Evolutionary conservation across 768 basidiomycete genomes (phyloP).

Genomic region (Kwoniella heveanensis): DNA sequence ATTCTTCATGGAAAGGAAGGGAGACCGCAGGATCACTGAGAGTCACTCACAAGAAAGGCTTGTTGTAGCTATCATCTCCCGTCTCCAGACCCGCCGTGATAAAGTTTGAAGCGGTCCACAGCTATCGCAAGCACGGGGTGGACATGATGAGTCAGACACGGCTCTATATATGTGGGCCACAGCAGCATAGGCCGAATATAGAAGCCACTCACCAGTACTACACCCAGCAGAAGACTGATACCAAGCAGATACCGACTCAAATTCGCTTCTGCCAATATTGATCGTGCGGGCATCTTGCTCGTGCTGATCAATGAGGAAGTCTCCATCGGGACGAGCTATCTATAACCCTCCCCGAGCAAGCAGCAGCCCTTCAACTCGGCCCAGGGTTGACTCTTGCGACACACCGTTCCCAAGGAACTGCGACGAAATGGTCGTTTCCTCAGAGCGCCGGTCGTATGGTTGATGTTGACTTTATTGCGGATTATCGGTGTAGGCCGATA

Average conservation of each 20-base stretch:
- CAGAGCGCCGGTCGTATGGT: neutral
- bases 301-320: slow-evolving; percentile 18
- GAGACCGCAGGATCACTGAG: too few relatives aligned
- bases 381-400: too few relatives aligned
- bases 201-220: slow-evolving; percentile 41
- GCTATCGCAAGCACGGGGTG: slow-evolving; percentile 33
- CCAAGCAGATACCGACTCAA: slow-evolving; percentile 47
- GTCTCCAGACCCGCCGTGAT: slow-evolving; percentile 64
- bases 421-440: neutral
- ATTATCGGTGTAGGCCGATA: neutral
- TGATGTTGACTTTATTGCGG: neutral
- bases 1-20: too few relatives aligned
- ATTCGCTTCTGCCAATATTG: slow-evolving; percentile 9
- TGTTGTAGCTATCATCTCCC: slow-evolving; percentile 69
- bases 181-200: too few relatives aligned
- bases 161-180: too few relatives aligned
- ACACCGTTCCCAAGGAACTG: too few relatives aligned
- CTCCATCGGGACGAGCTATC: slow-evolving; percentile 16
- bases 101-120: slow-evolving; percentile 89
- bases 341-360: neutral
- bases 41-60: slow-evolving; percentile 76
- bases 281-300: slow-evolving; percentile 13
- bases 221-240: slow-evolving; percentile 38
- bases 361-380: too few relatives aligned
- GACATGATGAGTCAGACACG: too few relatives aligned